A percentile compares a stretch with the other conserved stretches of the same genome.
Conservation (phyloP, 805 yeast genomes). For the Yueomyces sinensis region DNA sequence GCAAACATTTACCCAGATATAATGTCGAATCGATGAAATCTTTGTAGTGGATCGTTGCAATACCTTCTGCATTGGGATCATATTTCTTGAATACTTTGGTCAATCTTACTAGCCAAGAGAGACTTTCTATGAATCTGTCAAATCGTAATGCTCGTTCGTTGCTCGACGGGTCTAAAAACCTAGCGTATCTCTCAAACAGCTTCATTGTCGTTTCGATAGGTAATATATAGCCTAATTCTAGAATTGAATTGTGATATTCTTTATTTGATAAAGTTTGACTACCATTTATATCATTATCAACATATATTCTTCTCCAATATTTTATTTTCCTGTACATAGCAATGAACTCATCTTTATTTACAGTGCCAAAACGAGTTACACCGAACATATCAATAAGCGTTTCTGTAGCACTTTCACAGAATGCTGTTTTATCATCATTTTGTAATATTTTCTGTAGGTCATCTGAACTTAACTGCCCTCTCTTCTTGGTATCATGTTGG, state of each 20-base stretch:
- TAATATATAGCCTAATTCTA: constrained; percentile 22
- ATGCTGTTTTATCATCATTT: constrained; percentile 23
- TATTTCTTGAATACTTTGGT: constrained; percentile 69
- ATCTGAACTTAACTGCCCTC: constrained; percentile 21
- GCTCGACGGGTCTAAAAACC: constrained; percentile 16
- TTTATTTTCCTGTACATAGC: constrained; percentile 23
- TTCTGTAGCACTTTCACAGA: constrained; percentile 23
- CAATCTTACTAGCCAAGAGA: constrained; percentile 62
- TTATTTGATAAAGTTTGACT: constrained; percentile 20
- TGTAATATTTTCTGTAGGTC: constrained; percentile 24
- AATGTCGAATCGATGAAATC: constrained; percentile 46
- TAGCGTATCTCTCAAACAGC: constrained; percentile 25
- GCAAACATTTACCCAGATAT: constrained; percentile 25
- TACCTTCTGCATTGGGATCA: constrained; percentile 63
- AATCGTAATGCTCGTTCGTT: constrained; percentile 40
- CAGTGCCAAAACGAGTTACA: constrained; percentile 23
- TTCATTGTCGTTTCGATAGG: constrained; percentile 24
- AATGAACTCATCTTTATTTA: constrained; percentile 21
- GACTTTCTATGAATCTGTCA: constrained; percentile 70
- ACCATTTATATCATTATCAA: constrained; percentile 23
- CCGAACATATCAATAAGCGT: constrained; percentile 24
- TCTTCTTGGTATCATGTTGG: constrained; percentile 20
- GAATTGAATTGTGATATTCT: constrained; percentile 23
- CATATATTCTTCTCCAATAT: constrained; percentile 25
- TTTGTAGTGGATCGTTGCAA: constrained; percentile 51